Evolutionary conservation across 768 basidiomycete species (phyloP), one percentile per base, ranked within the genome.

Genomic region (Leccinum arenicola): DNA sequence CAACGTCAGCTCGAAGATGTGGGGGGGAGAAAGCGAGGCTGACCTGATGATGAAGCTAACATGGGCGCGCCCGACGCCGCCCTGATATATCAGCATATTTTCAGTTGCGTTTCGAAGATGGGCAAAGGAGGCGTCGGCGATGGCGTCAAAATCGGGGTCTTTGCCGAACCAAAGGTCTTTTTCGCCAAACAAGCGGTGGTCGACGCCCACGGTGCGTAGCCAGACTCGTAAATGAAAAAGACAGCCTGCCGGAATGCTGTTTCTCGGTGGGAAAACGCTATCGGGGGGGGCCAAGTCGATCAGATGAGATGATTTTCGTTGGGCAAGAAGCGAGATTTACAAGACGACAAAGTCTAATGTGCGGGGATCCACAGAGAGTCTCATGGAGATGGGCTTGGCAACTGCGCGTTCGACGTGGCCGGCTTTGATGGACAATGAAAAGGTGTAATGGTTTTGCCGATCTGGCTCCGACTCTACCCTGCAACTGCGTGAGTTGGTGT

Each of bases 161-260:
- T 76, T 83, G 17, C 84, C 86, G 12, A 88, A 73, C 85, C 85
- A 88, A 27, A 88, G 66, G 27, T 86, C 83, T 63, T 86, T 84
- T 19, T 84, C 83, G 36, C 80, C 79, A 64, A 89, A 88, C 48
- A 88, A 56, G 36, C 85, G 80, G 60, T 87, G 87, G 57, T 88
- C 84, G 38, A 84, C 71, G n/a, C 75, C 78, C 33, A 80, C 79
- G 6, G 78, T 78, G 14, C 83, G 78, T 48, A 88, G 73, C 86
- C 87, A 89, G 19, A 87, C 82, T 0, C 87, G 84, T 21, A 87
- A 72, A 15, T 81, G 80, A 72, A 76, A 83, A 3, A 86, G 68
- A 55, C 79, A 81, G 0, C 80, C 83, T n/a, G 72, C 71, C 0
- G 86, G 86, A 2, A 85, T 69, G 49, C 77, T 78, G 21, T 77